These are phyloP conservation scores for Ustilago shanxiensis DNA, from an alignment of 1,284 basidiomycete genomes.

Conservation along the genomic window DNA sequence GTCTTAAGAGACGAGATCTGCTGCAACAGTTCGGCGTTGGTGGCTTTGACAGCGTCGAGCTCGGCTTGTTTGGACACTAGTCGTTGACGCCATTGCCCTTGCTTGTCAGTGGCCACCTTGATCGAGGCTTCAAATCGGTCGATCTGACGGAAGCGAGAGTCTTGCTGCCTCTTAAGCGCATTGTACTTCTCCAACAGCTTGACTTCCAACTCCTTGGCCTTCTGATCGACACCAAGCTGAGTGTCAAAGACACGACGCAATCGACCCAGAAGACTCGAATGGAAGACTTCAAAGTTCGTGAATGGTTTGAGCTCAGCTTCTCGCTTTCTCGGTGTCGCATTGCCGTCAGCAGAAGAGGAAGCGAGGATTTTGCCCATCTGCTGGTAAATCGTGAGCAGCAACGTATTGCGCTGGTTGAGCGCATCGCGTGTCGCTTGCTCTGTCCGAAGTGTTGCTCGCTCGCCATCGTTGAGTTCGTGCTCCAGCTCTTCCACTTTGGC, in stretches of 20 bases:
- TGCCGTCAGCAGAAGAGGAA: slow-evolving; percentile 32
- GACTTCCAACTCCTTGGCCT: slow-evolving; percentile 83
- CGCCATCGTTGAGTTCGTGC: slow-evolving; percentile 83
- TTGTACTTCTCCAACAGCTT: slow-evolving; percentile 79
- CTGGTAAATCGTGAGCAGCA: slow-evolving; percentile 91
- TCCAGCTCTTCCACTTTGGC: slow-evolving; percentile 77
- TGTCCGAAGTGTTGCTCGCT: slow-evolving; percentile 78
- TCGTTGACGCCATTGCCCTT: slow-evolving; percentile 87
- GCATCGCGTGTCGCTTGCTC: slow-evolving; percentile 89
- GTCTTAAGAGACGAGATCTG: slow-evolving; percentile 80
- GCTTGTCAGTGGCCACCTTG: slow-evolving; percentile 85
- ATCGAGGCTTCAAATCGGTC: slow-evolving; percentile 92
- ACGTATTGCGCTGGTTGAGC: slow-evolving; percentile 89
- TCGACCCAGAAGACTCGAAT: slow-evolving; percentile 90
- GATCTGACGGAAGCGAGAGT: slow-evolving; percentile 88
- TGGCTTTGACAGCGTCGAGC: slow-evolving; percentile 76
- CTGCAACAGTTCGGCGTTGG: slow-evolving; percentile 80
- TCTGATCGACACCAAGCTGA: slow-evolving; percentile 86
- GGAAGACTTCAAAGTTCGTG: slow-evolving; percentile 92
- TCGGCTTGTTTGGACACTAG: slow-evolving; percentile 87
- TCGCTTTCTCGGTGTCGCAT: slow-evolving; percentile 71
- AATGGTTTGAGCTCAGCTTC: slow-evolving; percentile 85
- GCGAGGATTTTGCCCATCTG: slow-evolving; percentile 92
- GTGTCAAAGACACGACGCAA: slow-evolving; percentile 86
- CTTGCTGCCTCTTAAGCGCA: slow-evolving; percentile 87